Evolutionary conservation across 192 early-diverging fungal genomes (phyloP).

Genomic region (Glomus cerebriforme): DNA sequence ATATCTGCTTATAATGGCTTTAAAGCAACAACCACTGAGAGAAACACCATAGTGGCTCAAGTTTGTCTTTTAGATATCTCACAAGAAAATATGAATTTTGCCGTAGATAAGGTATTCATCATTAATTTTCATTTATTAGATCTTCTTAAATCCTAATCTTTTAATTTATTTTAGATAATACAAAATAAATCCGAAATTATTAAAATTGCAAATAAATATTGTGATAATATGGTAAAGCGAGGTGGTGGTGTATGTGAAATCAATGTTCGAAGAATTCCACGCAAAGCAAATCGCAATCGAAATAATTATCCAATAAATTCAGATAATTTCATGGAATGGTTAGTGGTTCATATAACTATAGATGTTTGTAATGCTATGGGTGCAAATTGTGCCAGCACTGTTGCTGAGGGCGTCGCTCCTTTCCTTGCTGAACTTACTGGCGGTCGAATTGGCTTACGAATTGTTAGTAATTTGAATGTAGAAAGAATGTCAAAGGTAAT

Average conservation of each 20-base stretch:
- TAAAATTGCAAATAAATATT: slow-evolving; percentile 63
- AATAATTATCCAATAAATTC: background rate
- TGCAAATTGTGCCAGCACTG: slow-evolving; percentile 70
- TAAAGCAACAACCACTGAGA: slow-evolving; percentile 54
- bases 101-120: slow-evolving; percentile 35
- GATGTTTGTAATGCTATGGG: slow-evolving; percentile 84
- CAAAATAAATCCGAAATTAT: slow-evolving; percentile 44
- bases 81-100: slow-evolving; percentile 43
- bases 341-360: slow-evolving; percentile 75
- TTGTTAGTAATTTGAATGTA: slow-evolving; percentile 68
- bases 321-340: slow-evolving; percentile 49
- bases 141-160: background rate
- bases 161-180: background rate
- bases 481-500: slow-evolving; percentile 63
- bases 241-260: slow-evolving; percentile 69
- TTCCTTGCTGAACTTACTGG: slow-evolving; percentile 53
- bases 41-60: slow-evolving; percentile 75
- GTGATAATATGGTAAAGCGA: slow-evolving; percentile 61
- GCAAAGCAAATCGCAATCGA: slow-evolving; percentile 34
- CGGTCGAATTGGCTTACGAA: slow-evolving; percentile 64
- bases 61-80: slow-evolving; percentile 61
- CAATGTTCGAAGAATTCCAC: slow-evolving; percentile 48
- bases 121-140: background rate
- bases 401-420: slow-evolving; percentile 71
- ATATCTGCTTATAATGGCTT: slow-evolving; percentile 61